Base-by-base conservation (phyloP, 345 rosid species). In the Eucalyptus paniculata region DNA sequence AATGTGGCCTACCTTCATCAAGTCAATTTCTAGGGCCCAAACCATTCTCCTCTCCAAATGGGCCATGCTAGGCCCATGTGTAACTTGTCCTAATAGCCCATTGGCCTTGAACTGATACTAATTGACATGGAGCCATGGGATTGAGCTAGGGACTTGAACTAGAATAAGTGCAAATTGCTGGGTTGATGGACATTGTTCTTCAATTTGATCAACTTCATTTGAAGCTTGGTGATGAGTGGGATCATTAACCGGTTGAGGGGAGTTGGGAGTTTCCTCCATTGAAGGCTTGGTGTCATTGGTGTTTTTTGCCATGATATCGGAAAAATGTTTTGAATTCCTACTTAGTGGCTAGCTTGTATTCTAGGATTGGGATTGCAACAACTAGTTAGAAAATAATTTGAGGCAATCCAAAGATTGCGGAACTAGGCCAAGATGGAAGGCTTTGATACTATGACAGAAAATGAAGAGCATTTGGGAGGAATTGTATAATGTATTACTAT, bases 71-170 rank as follows among this genome's bases (percentile, higher is more conserved):
- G 34, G 32, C 4, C 16, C 32, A 62, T 28, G 34, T 28, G 7
- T 62, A 28, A 62, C 32, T 28, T 28, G 16, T 34, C 69, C 18
- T 0, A 0, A 7, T 3, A 0, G 4, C 32, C 69, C 4, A 62
- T 62, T 28, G 34, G 32, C 32, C 16, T 62, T 13, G 32, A 60
- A 13, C 5, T 60, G 2, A 60, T 26, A 60, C 69, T 7, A 60
- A 6, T 12, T 13, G 32, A 28, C 32, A 28, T 12, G 69, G 16
- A 18, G 5, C 69, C 69, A 6, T 11, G 14, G 16, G 69, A 30
- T 28, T 0, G 34, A 30, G 17, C 17, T 0, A 13, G 6, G n/a
- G 30, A 58, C 30, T 26, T 58, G 65, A 58, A 26, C n/a, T 10
- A 11, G 6, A 58, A 26, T 26, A 24, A 1, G 65, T 23, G 65